phyloP scores from a whole-genome alignment of 2,329 filamentous ascomycete species.

The Alternaria angustiovoidea region DNA sequence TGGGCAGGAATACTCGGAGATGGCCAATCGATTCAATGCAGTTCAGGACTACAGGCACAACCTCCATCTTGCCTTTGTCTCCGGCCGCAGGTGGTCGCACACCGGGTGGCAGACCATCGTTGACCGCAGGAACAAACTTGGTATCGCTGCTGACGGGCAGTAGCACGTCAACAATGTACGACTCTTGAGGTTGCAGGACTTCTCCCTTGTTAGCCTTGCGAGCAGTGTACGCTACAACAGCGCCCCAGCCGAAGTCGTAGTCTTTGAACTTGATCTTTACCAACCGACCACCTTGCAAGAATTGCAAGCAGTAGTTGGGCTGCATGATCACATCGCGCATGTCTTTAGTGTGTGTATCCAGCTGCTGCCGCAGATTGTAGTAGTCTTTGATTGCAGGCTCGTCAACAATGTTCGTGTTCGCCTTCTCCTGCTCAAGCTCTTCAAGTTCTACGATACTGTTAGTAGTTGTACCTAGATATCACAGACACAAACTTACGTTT shows the following conservation, averaged over 20 bases:
- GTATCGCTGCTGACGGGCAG: slow-evolving; percentile 67
- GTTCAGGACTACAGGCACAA: slow-evolving; percentile 84
- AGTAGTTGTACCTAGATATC: neutral
- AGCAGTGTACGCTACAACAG: slow-evolving; percentile 76
- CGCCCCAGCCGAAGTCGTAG: slow-evolving; percentile 92
- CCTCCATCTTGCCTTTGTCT: slow-evolving; percentile 76
- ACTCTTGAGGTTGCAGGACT: slow-evolving; percentile 76
- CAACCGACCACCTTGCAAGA: slow-evolving; percentile 85
- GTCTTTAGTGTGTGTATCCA: slow-evolving; percentile 84
- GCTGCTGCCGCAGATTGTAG: slow-evolving; percentile 85
- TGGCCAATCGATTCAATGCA: slow-evolving; percentile 87
- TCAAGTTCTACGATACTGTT: slow-evolving; percentile 68
- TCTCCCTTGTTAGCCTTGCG: slow-evolving; percentile 72
- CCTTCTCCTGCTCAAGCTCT: slow-evolving; percentile 77
- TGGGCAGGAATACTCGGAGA: slow-evolving; percentile 82
- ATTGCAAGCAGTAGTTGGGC: slow-evolving; percentile 84
- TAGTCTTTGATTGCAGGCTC: slow-evolving; percentile 93
- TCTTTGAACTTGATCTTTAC: slow-evolving; percentile 83
- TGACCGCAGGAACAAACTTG: slow-evolving; percentile 65
- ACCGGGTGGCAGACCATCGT: slow-evolving; percentile 70
- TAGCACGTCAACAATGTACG: slow-evolving; percentile 83
- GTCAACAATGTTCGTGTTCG: slow-evolving; percentile 79
- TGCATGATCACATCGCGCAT: slow-evolving; percentile 93
- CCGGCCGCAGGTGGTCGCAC: slow-evolving; percentile 68
- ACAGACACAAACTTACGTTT: slow-evolving; percentile 57